phyloP scores from a whole-genome alignment of 179 eudicot species.

The Camellia oleifera region DNA sequence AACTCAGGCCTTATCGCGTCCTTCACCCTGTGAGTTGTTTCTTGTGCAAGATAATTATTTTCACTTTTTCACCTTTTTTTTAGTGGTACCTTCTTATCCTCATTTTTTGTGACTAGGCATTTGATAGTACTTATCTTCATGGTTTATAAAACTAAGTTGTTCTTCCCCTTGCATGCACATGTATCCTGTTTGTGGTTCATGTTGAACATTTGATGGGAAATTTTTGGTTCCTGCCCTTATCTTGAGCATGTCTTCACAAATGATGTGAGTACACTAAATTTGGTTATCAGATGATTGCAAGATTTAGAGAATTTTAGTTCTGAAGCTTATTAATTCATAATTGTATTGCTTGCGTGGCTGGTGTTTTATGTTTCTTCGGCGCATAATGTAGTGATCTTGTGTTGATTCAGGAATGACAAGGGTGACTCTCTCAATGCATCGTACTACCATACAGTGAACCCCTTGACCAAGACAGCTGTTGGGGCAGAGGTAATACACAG shows the following conservation, averaged over 20 bases:
- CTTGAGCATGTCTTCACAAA: conserved; percentile 1
- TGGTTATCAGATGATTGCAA: not conserved
- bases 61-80: not conserved
- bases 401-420: conserved; percentile 34
- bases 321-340: not conserved
- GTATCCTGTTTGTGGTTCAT: not conserved
- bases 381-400: not conserved
- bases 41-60: conserved; percentile 1
- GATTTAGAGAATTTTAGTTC: not conserved
- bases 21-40: conserved; percentile 61
- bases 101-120: conserved; percentile 1
- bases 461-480: conserved; percentile 28
- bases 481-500: conserved; percentile 31
- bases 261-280: not conserved
- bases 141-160: not conserved
- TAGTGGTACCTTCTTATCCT: not conserved
- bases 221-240: not conserved
- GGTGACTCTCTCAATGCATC: conserved; percentile 31
- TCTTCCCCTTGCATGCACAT: too few species aligned
- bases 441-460: conserved; percentile 34
- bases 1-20: conserved; percentile 70
- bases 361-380: not conserved
- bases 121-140: not conserved
- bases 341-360: not conserved
- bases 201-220: not conserved